Evolutionary conservation across 768 basidiomycete species (phyloP), one percentile per base, ranked within the genome.

Genomic region (Mycena kentingensis): DNA sequence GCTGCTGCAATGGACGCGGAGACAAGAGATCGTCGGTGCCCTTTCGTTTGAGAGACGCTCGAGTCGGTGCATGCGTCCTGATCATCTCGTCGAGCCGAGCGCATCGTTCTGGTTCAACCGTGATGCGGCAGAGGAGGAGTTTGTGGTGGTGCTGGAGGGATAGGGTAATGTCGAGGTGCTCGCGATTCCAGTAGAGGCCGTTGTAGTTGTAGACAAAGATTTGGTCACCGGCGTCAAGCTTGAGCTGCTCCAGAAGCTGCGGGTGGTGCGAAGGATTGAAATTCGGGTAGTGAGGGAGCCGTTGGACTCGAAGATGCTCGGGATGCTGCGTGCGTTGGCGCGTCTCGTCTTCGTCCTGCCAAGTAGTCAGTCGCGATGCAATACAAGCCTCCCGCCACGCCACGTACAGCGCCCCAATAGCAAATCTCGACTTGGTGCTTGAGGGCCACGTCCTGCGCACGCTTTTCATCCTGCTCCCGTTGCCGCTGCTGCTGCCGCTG

Each of bases 141-240:
- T 38, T 45, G 18, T 53, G 36, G 1, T 24, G 22, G 11, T 44
- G 1, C 11, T 18, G 1, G 29, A 53, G 29, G 2, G 19, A 28
- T 36, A 39, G 19, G 21, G 46, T 45, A 15, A 38, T 37, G 18
- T 53, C 28, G 28, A 53, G 36, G 12, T 53, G 45, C 25, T 53
- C 52, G 31, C 52, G 46, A 18, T 38, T 29, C 37, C 36, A 53
- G 36, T 21, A 39, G 1, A 26, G 21, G 25, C 49, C 41, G 18
- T 47, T 32, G 19, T 29, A 41, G 36, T 53, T 39, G 38, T 32
- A 53, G 21, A 53, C 24, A 12, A 16, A 18, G 27, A 53, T 42
- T 18, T 53, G 45, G 18, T 46, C 36, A 4, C 21, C 32, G 4
- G 25, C 18, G 18, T 3, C 21, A 16, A 53, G 46, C 1, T n/a